Percentiles rank a stretch among this genome's conserved stretches.
Evolutionary conservation across 192 early-diverging fungal genomes (phyloP).

Genomic region (Glomus cerebriforme): DNA sequence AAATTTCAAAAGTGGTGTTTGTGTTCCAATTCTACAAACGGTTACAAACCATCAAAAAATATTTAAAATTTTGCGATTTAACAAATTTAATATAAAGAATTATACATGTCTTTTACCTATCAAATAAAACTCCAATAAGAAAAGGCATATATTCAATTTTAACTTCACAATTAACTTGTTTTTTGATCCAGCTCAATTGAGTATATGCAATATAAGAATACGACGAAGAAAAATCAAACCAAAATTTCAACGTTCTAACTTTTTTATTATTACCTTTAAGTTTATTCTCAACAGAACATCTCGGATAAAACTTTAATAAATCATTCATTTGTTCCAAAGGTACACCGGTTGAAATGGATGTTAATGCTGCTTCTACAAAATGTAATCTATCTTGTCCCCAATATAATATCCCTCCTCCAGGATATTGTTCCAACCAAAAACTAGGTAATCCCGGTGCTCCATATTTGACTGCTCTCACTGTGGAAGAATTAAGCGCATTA

Average conservation of each 20-base stretch:
- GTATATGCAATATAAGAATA: conserved; percentile 33
- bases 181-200: conserved; percentile 22
- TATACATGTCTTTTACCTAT: too few species aligned
- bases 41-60: too few species aligned
- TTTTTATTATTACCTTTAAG: not conserved
- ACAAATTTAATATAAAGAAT: too few species aligned
- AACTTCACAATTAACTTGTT: conserved; percentile 18
- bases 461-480: not conserved
- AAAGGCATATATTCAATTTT: conserved; percentile 33
- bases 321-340: conserved; percentile 26
- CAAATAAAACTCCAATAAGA: not conserved
- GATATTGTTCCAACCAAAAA: conserved; percentile 13
- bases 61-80: too few species aligned
- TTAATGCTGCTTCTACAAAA: conserved; percentile 32
- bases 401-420: conserved; percentile 7
- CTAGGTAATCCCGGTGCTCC: conserved; percentile 34
- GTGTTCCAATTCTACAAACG: too few species aligned
- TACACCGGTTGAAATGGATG: not conserved
- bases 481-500: conserved; percentile 16
- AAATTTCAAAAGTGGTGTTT: too few species aligned
- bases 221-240: conserved; percentile 34
- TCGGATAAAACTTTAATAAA: conserved; percentile 4
- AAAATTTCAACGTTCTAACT: conserved; percentile 12
- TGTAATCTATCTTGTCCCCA: conserved; percentile 37
- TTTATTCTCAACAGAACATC: not conserved